Evolutionary conservation across 169 alveolate species (phyloP), one percentile per base, ranked within the genome.

Genomic region (Babesia divergens): DNA sequence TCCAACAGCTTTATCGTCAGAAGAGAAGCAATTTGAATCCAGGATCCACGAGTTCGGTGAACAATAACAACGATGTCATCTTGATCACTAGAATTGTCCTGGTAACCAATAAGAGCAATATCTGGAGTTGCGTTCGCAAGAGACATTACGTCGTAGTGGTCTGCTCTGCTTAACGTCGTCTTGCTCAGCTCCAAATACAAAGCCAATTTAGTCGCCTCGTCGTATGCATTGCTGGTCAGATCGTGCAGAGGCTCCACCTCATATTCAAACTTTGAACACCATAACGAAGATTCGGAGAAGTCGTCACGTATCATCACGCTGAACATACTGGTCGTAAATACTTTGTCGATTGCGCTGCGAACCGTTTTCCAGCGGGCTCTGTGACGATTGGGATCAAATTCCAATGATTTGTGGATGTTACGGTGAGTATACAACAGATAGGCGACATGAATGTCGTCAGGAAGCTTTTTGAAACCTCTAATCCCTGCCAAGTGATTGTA

Each of bases 401-500:
- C 31, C 1, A 62, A 47, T 18, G 72, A 62, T 38, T 62, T 6
- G 59, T 62, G 34, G 16, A 62, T 46, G 26, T 46, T 60, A 0
- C 72, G 44, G 47, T 62, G 72, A 16, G 72, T 62, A 46, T 62
- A 62, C 9, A 62, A 6, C 44, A 62, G 51, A 37, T 62, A 62
- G 5, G 72, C 72, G 16, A 62, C 3, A 18, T 62, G 37, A 22
- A 18, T 0, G 7, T 43, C 24, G 43, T 20, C 24, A 50, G 22
- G 14, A 8, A 62, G 43, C 31, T 46, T 34, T 3, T 28, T 62
- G 49, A 62, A 62, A 11, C 72, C 72, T 0, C 72, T 43, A 14
- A 62, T 47, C n/a, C 59, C 49, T 11, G 72, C 72, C 38, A 62
- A 59, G 43, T 60, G 9, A 22, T 62, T 62, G 72, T 62, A 62